Evolutionary conservation across 805 yeast genomes (phyloP).

Genomic region (Candida nemodendra): DNA sequence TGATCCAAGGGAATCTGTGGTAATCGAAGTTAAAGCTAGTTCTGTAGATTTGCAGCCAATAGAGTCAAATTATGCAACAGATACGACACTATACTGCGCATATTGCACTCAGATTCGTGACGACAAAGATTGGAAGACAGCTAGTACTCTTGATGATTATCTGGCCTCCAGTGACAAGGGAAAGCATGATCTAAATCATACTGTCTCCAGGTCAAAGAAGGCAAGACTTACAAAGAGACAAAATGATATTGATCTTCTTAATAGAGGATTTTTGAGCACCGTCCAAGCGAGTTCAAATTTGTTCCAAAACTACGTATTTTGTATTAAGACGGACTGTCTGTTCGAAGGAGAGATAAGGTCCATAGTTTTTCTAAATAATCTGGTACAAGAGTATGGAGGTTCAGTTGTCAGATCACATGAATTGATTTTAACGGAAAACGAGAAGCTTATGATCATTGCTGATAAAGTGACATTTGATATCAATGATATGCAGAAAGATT

Average conservation of each 20-base stretch:
- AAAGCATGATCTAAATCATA: slow-evolving; percentile 14
- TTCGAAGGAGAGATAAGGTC: slow-evolving; percentile 27
- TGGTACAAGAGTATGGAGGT: slow-evolving; percentile 53
- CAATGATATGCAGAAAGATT: slow-evolving; percentile 35
- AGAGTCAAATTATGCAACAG: slow-evolving; percentile 53
- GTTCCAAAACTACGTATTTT: slow-evolving; percentile 47
- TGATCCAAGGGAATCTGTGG: slow-evolving; percentile 71
- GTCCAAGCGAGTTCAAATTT: slow-evolving; percentile 23
- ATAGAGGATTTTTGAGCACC: slow-evolving; percentile 5
- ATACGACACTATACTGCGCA: slow-evolving; percentile 72
- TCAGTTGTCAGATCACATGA: slow-evolving; percentile 36
- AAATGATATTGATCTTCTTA: slow-evolving; percentile 13
- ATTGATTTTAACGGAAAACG: slow-evolving; percentile 16
- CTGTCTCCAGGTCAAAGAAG: slow-evolving; percentile 29
- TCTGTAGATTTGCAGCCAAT: slow-evolving; percentile 53
- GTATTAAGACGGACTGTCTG: slow-evolving; percentile 51
- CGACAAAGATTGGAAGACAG: slow-evolving; percentile 62
- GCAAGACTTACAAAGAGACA: slow-evolving; percentile 17
- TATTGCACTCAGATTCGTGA: slow-evolving; percentile 64
- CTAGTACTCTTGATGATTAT: slow-evolving; percentile 58
- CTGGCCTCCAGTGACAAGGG: slow-evolving; percentile 21
- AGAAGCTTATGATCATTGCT: slow-evolving; percentile 34
- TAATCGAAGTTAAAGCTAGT: slow-evolving; percentile 80
- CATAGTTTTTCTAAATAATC: slow-evolving; percentile 35
- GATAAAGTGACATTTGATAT: slow-evolving; percentile 41